phyloP scores from a whole-genome alignment of 208 protist genomes.

The Leishmania arabica region DNA sequence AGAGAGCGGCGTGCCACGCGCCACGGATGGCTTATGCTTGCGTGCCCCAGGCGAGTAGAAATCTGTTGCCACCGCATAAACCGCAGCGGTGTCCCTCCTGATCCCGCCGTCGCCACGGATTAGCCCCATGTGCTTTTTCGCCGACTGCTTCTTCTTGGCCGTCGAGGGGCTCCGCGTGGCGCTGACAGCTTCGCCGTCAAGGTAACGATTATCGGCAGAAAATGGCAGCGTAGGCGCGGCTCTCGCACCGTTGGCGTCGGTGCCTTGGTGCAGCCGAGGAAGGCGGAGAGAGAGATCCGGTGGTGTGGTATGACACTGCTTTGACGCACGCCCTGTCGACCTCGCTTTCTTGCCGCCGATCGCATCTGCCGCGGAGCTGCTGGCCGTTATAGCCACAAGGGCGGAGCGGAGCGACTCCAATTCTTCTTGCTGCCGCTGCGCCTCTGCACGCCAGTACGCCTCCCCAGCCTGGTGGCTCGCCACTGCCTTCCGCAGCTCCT shows the following conservation, averaged over 20 bases:
- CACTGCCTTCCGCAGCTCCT: constrained; percentile 13
- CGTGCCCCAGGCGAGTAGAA: not conserved
- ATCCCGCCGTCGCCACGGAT: not conserved
- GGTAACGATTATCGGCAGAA: not conserved
- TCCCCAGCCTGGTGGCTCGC: constrained; percentile 18
- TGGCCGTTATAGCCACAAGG: not conserved
- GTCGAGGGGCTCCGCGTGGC: not conserved
- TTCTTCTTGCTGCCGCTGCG: constrained; percentile 17
- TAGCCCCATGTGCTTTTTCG: not conserved
- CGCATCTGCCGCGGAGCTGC: not conserved
- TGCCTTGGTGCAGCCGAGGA: not conserved
- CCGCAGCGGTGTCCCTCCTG: not conserved
- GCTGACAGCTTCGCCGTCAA: not conserved
- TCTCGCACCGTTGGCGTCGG: not conserved
- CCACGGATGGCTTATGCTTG: not conserved
- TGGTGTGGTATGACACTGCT: not conserved
- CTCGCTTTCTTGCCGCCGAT: not conserved
- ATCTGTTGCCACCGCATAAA: not conserved
- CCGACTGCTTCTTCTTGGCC: not conserved
- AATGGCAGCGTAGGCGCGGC: not conserved
- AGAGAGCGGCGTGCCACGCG: constrained; percentile 13
- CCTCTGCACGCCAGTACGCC: constrained; percentile 13
- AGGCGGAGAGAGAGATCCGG: not conserved
- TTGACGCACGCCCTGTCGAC: not conserved
- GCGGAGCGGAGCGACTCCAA: constrained; percentile 18